Evolutionary conservation across 441 rosid species (phyloP), one percentile per base, ranked within the genome.

Genomic region (Croton setiger): DNA sequence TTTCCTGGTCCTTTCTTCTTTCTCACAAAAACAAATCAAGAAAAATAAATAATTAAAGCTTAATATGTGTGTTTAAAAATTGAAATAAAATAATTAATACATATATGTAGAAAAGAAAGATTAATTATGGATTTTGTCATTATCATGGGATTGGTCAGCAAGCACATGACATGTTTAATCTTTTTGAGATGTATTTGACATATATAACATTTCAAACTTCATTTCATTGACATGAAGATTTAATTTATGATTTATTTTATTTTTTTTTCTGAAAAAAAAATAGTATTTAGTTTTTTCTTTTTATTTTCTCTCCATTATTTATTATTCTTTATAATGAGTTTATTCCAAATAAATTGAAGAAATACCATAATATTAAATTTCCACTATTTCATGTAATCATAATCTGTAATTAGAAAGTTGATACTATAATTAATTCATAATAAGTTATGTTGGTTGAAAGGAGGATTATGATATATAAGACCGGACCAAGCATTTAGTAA

Each of bases 141-240:
- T 14, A 54, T 66, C 70, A 54, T 41, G 37, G 18, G 33, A 21
- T 45, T 54, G 61, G 61, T n/a, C 37, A 20, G 15, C 17, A 55
- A 23, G 53, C 70, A 66, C 61, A 21, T 54, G 62, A 37, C 61
- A 39, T 54, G 69, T 66, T 39, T 11, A 66, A 33, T 12, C 6
- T 10, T 17, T 59, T 59, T n/a, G 14, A 31, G 8, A 33, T 58
- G 43, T 17, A 14, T 14, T 58, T 15, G 63, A 59, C 63, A 60
- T n/a, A n/a, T n/a, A n/a, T 15, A 49, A 15, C 23, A 5, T 13
- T 36, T 36, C 10, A 56, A 53, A 53, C 60, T 56, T 56, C 62
- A 39, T 39, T 4, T 39, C 7, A 39, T 39, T 5, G 6, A 39
- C 9, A 39, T 4, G 9, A 4, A 37, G 5, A 37, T 37, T 4